These are phyloP conservation scores for Artemisia argyi DNA, from an alignment of 129 eudicot genomes.

Conservation along the genomic window DNA sequence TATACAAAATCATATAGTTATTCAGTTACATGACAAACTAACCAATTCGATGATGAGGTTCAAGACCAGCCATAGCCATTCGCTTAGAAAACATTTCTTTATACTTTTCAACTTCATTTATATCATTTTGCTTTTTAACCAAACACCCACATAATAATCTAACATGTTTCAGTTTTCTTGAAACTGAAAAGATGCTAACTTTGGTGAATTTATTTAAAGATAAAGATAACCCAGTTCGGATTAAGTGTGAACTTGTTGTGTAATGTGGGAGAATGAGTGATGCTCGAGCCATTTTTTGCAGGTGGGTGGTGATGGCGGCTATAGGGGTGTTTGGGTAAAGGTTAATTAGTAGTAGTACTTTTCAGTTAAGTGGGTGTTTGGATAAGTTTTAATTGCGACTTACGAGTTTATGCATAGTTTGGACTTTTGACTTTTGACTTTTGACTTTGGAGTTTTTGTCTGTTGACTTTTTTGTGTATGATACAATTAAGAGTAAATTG, in stretches of 20 bases:
- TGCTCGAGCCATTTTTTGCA: constrained; percentile 36
- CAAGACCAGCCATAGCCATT: constrained; percentile 79
- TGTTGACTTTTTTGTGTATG: too few species aligned
- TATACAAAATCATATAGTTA: too few species aligned
- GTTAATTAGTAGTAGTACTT: neutral
- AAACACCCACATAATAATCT: constrained; percentile 40
- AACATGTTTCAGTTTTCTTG: constrained; percentile 14
- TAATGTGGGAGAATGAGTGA: constrained; percentile 29
- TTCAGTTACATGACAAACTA: neutral
- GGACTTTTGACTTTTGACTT: too few species aligned
- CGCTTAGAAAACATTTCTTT: constrained; percentile 50
- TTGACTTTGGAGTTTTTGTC: too few species aligned
- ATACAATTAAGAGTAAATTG: too few species aligned
- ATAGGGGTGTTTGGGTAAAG: neutral
- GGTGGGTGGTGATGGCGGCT: neutral
- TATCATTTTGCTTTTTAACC: constrained; percentile 18
- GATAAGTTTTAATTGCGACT: too few species aligned
- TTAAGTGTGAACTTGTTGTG: constrained; percentile 24
- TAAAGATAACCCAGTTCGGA: constrained; percentile 27
- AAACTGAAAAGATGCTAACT: constrained; percentile 16
- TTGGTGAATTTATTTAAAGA: constrained; percentile 9
- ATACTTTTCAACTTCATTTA: constrained; percentile 39
- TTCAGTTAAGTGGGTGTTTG: neutral
- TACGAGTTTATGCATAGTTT: too few species aligned
- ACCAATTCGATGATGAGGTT: constrained; percentile 85